Evolutionary conservation across 2,329 filamentous ascomycete genomes (phyloP).

Genomic region (Fusarium luffae): DNA sequence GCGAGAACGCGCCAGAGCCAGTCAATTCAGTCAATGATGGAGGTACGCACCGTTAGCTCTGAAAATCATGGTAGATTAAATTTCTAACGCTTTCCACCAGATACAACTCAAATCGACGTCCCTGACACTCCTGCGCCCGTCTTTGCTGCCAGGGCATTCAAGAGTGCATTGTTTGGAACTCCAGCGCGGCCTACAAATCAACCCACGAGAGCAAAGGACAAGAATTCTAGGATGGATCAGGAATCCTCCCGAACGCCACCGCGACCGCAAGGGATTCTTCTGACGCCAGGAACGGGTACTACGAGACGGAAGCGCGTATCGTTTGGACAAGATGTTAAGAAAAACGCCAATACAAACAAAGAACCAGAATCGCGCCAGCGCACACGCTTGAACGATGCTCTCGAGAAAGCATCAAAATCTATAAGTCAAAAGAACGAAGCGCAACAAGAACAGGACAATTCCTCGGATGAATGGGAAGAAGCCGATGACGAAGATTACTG

Average conservation of each 20-base stretch:
- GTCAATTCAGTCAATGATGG: constrained; percentile 44
- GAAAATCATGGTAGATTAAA: neutral
- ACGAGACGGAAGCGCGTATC: constrained; percentile 72
- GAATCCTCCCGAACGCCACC: constrained; percentile 58
- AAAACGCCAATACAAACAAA: constrained; percentile 51
- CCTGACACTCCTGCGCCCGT: constrained; percentile 75
- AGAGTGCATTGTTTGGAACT: constrained; percentile 71
- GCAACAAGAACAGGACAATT: constrained; percentile 30
- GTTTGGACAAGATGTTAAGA: constrained; percentile 68
- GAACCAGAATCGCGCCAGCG: constrained; percentile 47
- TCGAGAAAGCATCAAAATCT: constrained; percentile 52
- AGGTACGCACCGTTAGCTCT: constrained; percentile 39
- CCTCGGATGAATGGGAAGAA: constrained; percentile 64
- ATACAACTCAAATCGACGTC: constrained; percentile 62
- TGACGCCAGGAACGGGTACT: constrained; percentile 72
- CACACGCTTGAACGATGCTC: constrained; percentile 58
- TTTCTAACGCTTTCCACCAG: constrained; percentile 38
- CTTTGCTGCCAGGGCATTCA: constrained; percentile 73
- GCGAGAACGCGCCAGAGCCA: constrained; percentile 53
- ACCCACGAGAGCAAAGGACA: constrained; percentile 39
- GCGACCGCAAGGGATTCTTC: constrained; percentile 68
- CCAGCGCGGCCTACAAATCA: constrained; percentile 57
- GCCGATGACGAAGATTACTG: constrained; percentile 56
- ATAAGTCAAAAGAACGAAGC: constrained; percentile 10
- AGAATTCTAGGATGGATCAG: constrained; percentile 40